Conservation (phyloP, 1,284 basidiomycete species). For the Polyporus tsugae region DNA sequence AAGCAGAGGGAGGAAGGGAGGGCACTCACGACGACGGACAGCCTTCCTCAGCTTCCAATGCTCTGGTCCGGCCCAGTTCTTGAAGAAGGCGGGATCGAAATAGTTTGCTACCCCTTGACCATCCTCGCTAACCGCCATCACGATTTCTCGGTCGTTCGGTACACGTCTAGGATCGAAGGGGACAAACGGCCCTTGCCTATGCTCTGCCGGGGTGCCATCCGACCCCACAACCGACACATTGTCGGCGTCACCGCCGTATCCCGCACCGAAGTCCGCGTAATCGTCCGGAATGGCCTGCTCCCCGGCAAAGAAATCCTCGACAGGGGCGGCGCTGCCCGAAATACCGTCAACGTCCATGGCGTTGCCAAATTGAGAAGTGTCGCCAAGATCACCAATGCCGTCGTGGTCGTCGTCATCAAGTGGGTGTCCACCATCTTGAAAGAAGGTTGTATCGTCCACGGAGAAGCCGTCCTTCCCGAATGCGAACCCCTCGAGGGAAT, state of each 20-base stretch:
- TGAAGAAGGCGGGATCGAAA: conserved; percentile 90
- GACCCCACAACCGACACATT: conserved; percentile 49
- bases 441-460: conserved; percentile 68
- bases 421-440: conserved; percentile 55
- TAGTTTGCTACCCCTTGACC: conserved; percentile 84
- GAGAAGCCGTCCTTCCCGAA: conserved; percentile 72
- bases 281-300: conserved; percentile 72
- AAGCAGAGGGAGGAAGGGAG: not conserved
- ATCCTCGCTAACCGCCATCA: conserved; percentile 87
- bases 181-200: conserved; percentile 59
- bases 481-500: conserved; percentile 82
- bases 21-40: conserved; percentile 72
- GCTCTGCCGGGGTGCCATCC: conserved; percentile 33
- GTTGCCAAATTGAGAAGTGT: conserved; percentile 40
- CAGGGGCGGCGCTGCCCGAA: conserved; percentile 51
- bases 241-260: conserved; percentile 54
- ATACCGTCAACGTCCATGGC: conserved; percentile 56
- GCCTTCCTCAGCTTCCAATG: conserved; percentile 94
- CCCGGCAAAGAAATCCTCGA: conserved; percentile 82
- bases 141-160: conserved; percentile 79
- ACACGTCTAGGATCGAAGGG: conserved; percentile 83
- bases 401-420: conserved; percentile 53
- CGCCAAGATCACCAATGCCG: conserved; percentile 50
- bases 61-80: conserved; percentile 98
- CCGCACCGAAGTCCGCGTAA: conserved; percentile 49